phyloP scores from a whole-genome alignment of 805 yeast genomes.

The Lipomyces spencermartinsiae region DNA sequence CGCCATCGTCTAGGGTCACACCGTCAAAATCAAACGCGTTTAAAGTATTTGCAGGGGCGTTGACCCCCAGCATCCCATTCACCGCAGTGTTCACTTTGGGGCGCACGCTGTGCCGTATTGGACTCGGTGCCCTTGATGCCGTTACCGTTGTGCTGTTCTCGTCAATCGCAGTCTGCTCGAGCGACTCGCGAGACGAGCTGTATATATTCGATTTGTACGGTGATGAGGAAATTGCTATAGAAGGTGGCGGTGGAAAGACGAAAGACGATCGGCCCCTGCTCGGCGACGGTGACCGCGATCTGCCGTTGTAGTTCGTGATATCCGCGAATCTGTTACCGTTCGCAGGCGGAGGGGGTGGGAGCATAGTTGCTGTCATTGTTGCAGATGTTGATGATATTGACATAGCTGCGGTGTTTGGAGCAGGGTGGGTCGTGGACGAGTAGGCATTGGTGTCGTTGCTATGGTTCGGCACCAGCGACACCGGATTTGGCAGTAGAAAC shows the following conservation, averaged over 20 bases:
- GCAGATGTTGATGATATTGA: background rate
- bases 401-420: background rate
- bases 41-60: conserved; percentile 11
- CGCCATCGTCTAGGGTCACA: conserved; percentile 10
- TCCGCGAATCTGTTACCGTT: conserved; percentile 1
- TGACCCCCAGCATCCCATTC: background rate
- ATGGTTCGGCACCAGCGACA: conserved; percentile 17
- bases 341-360: background rate
- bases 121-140: conserved; percentile 26
- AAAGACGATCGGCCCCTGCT: conserved; percentile 19
- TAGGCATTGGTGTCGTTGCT: conserved; percentile 11
- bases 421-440: conserved; percentile 10
- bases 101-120: conserved; percentile 25
- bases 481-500: conserved; percentile 25
- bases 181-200: conserved; percentile 27
- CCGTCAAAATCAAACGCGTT: conserved; percentile 15
- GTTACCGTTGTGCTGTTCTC: conserved; percentile 28
- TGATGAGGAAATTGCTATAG: conserved; percentile 17
- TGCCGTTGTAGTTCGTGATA: background rate
- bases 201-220: conserved; percentile 26
- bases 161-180: conserved; percentile 34
- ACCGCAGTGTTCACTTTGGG: background rate
- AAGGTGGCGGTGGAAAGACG: conserved; percentile 27
- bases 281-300: conserved; percentile 22
- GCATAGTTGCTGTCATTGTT: conserved; percentile 10